A percentile compares a stretch with the other conserved stretches of the same genome.
phyloP scores from a whole-genome alignment of 139 green algal genomes.

The Picochlorum sp. region DNA sequence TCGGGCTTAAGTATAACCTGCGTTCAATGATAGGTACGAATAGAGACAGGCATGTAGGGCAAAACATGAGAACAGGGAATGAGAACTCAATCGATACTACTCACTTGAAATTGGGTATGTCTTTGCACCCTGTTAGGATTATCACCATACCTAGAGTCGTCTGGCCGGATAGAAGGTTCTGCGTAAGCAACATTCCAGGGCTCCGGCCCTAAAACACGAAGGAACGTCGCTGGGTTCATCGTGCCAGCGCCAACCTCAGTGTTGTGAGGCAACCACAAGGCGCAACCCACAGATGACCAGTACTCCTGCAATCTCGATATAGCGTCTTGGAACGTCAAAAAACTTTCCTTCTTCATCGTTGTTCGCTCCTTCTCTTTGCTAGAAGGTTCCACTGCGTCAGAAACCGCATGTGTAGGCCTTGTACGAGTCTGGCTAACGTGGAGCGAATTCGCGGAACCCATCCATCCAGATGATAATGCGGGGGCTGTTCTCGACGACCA shows the following conservation, averaged over 20 bases:
- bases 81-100: no score
- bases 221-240: conserved; percentile 99
- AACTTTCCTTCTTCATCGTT: background rate
- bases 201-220: conserved; percentile 85
- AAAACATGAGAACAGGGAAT: background rate
- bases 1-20: conserved; percentile 99
- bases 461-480: no score
- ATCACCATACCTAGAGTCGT: conserved; percentile 94
- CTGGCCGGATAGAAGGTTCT: conserved; percentile 89
- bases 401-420: no score
- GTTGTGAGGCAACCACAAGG: conserved; percentile 89
- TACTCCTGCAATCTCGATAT: conserved; percentile 81
- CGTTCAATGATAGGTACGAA: conserved; percentile 28
- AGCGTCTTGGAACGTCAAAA: conserved; percentile 83
- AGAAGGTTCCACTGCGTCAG: no score
- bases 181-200: conserved; percentile 88
- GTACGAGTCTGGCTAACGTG: no score
- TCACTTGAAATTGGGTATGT: conserved; percentile 99
- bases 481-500: no score
- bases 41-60: background rate
- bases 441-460: no score
- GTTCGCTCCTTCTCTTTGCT: no score
- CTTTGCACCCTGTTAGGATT: conserved; percentile 97
- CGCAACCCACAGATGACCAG: conserved; percentile 77
- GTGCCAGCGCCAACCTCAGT: conserved; percentile 96